Evolutionary conservation across 2,329 filamentous ascomycete species (phyloP).

Genomic region (Macrophomina pseudophaseolina): DNA sequence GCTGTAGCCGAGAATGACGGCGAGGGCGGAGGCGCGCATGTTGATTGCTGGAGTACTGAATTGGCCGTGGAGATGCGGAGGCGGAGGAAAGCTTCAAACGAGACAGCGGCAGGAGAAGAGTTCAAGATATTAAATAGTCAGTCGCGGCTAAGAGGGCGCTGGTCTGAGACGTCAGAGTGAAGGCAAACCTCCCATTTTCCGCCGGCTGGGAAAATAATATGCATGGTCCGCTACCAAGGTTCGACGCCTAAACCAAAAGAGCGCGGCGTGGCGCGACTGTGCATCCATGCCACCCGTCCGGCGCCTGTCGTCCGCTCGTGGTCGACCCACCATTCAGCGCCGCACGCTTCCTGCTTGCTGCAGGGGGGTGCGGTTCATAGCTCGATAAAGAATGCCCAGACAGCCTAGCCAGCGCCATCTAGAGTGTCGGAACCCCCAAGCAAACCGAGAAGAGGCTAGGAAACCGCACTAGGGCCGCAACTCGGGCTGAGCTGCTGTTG

Average conservation of each 20-base stretch:
- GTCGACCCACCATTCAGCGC: constrained; percentile 15
- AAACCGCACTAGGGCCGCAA: not conserved
- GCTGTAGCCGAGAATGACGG: constrained; percentile 33
- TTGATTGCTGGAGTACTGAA: not conserved
- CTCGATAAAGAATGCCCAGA: not conserved
- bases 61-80: not conserved
- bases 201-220: constrained; percentile 7
- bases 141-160: not conserved
- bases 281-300: not conserved
- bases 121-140: constrained; percentile 11
- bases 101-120: not conserved
- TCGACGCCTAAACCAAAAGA: constrained; percentile 12
- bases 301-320: constrained; percentile 1
- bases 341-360: constrained; percentile 1
- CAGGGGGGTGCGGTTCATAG: constrained; percentile 4
- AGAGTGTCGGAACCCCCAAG: not conserved
- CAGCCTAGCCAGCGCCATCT: not conserved
- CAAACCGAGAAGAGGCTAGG: not conserved
- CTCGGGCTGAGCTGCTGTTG: constrained; percentile 6
- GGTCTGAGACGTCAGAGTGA: not conserved
- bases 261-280: not conserved
- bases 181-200: not conserved
- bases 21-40: constrained; percentile 36
- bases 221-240: constrained; percentile 3
- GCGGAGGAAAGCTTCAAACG: not conserved